Evolutionary conservation across 2,329 filamentous ascomycete species (phyloP), one percentile per base, ranked within the genome.

Genomic region (Colletotrichum shisoi): DNA sequence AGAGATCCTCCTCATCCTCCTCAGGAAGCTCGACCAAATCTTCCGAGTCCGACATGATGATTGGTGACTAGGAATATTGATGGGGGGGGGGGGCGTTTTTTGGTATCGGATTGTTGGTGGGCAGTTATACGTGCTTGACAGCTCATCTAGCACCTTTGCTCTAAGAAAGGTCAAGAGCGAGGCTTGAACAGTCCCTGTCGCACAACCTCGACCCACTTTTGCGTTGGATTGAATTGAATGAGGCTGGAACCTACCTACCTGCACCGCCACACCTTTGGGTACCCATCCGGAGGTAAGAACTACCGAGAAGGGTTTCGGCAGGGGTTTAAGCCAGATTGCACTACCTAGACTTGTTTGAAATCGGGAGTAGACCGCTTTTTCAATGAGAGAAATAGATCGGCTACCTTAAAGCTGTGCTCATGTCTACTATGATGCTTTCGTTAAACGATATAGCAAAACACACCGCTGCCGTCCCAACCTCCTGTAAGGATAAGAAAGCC

Each of bases 1-100:
- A 89, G 52, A 89, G 81, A 73, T 89, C 87, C 73, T 87, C 87
- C 65, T 81, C 87, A 64, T 80, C 85, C 57, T 84, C 85, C 63
- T 85, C 79, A 65, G 79, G 78, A 57, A 78, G 71, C 61, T 85
- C 83, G 71, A 85, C 75, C 61, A 78, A 77, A 61, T 86, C 84
- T 70, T 87, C 85, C 1, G 84, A 84, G 71, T 87, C 84, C 19
- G 85, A 87, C 85, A 87, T 87, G 54, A 49, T 21, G 51, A 49
- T 46, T 12, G 37, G 21, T 54, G 7, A 40, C 12, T 39, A 46
- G 17, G 17, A 9, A 31, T n/a, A 1, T 12, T 21, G 2, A 12
- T 4, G n/a, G 8, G 4, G 34, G n/a, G 8, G 4, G 34, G 21
- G 19, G 4, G 34, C 4, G 24, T 37, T 4, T n/a, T 44, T 19